These are phyloP conservation scores for Diutina ranongensis DNA, from an alignment of 1,139 yeast species.

Conservation along the genomic window DNA sequence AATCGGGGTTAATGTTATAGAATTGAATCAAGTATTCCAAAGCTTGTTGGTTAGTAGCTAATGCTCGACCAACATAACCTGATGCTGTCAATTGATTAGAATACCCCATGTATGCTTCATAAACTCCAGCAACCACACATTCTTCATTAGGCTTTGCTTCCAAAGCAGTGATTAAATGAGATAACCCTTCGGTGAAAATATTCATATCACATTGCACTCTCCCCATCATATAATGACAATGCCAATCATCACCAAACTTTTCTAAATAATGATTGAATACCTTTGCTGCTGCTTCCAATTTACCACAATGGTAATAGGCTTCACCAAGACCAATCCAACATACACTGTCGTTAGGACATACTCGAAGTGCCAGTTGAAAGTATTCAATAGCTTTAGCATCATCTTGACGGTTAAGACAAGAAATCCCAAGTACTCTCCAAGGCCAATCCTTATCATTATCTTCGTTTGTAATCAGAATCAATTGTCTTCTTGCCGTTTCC, in stretches of 20 bases:
- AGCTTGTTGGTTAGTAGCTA: conserved; percentile 31
- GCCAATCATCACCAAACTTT: conserved; percentile 37
- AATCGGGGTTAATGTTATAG: conserved; percentile 20
- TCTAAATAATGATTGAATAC: conserved; percentile 61
- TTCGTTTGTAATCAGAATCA: conserved; percentile 26
- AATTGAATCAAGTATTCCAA: conserved; percentile 37
- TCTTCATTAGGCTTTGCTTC: conserved; percentile 35
- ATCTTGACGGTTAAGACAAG: conserved; percentile 60
- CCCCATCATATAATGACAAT: conserved; percentile 58
- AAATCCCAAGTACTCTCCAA: conserved; percentile 72
- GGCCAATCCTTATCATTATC: conserved; percentile 59
- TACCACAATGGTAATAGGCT: conserved; percentile 76
- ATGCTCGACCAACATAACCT: conserved; percentile 57
- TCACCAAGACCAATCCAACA: conserved; percentile 96
- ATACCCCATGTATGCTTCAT: conserved; percentile 45
- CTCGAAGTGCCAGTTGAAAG: conserved; percentile 77
- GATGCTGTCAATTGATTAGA: conserved; percentile 39
- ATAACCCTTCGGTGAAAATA: conserved; percentile 26
- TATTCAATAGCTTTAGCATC: conserved; percentile 76
- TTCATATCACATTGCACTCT: conserved; percentile 38
- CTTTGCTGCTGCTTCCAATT: conserved; percentile 75
- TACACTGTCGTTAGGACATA: conserved; percentile 53
- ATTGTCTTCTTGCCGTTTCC: conserved; percentile 42
- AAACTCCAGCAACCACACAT: conserved; percentile 45
- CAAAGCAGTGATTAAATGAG: conserved; percentile 27